Percentiles rank a stretch among this genome's conserved stretches.
These are phyloP conservation scores for Phytophthora parvispora DNA, from an alignment of 352 stramenopile species.

Conservation along the genomic window DNA sequence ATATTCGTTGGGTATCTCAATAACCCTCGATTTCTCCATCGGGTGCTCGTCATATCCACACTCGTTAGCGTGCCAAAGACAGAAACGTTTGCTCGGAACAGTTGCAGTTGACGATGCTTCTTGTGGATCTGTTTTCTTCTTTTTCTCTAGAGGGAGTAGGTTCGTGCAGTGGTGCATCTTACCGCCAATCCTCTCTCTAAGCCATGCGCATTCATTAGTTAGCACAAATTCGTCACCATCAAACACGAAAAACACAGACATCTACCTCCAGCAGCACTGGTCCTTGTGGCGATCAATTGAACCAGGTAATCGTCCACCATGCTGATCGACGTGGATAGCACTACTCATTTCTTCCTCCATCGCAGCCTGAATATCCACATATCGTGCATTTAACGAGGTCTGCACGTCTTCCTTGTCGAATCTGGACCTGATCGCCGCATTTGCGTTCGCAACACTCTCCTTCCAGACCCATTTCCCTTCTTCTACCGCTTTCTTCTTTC, in stretches of 20 bases:
- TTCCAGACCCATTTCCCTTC: slow-evolving; percentile 66
- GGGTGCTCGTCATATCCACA: slow-evolving; percentile 56
- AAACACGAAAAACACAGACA: background rate
- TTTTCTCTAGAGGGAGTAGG: slow-evolving; percentile 23
- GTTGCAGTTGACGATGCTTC: background rate
- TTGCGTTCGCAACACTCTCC: slow-evolving; percentile 36
- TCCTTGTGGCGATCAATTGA: slow-evolving; percentile 5
- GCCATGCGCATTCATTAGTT: background rate
- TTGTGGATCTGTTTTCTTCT: slow-evolving; percentile 3
- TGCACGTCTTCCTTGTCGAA: slow-evolving; percentile 45
- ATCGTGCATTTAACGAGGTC: slow-evolving; percentile 37
- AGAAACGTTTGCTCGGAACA: slow-evolving; percentile 32
- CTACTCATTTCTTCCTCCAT: slow-evolving; percentile 53
- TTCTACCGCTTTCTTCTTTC: slow-evolving; percentile 46
- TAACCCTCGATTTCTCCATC: slow-evolving; percentile 53
- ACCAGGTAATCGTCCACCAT: slow-evolving; percentile 19
- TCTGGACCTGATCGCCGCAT: slow-evolving; percentile 46
- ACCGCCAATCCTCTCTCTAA: slow-evolving; percentile 52
- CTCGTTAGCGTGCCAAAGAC: slow-evolving; percentile 64
- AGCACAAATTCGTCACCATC: background rate
- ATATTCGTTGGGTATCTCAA: slow-evolving; percentile 70
- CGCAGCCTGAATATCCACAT: slow-evolving; percentile 42
- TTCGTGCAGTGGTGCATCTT: slow-evolving; percentile 70
- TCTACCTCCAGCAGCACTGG: slow-evolving; percentile 53
- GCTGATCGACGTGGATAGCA: slow-evolving; percentile 25